Base-by-base conservation (phyloP, 352 stramenopile species). In the Pythium periplocum region DNA sequence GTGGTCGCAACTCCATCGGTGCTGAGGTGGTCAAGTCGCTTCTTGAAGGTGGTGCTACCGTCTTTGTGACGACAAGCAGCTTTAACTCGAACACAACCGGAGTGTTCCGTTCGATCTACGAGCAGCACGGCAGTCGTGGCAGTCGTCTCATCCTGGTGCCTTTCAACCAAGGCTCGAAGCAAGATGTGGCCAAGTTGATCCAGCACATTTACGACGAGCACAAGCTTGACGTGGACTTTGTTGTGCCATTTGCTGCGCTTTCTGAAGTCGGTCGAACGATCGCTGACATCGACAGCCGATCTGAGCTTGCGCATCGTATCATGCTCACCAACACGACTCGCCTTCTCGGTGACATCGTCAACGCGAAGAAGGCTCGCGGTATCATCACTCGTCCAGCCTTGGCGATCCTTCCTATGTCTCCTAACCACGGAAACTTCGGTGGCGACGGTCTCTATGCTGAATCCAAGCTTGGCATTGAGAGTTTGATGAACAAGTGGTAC, bases 291-390 rank as follows among this genome's bases (percentile, higher is more conserved):
- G 83, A 93, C 46, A 73, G 64, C 12, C 73, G 78, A 8, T 92
- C 80, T 0, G 86, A 96, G 59, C 55, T 93, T 4, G 78, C 85
- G 7, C 86, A 94, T 49, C 84, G 86, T 45, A 88, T 93, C 56
- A 95, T 96, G 83, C 63, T 95, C 43, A 96, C 86, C 31, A 95
- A 96, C 69, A 84, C 74, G 4, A 59, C 90, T 55, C 82, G 86
- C 48, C 70, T 96, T 45, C 67, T 96, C 32, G 86, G 86, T 48
- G 77, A 89, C 34, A 68, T 96, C 32, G 79, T 82, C 2, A 73
- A 66, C 11, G 79, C 78, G 6, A 96, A 96, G 70, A 82, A 87
- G 50, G 31, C 69, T 30, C 73, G 76, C 42, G 73, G 70, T 40
- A 86, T 94, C 51, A 66, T 60, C 17, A 95, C 81, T 40, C 86